Evolutionary conservation across 2,329 filamentous ascomycete genomes (phyloP), one percentile per base, ranked within the genome.

Genomic region (Aureobasidium mangrovei): DNA sequence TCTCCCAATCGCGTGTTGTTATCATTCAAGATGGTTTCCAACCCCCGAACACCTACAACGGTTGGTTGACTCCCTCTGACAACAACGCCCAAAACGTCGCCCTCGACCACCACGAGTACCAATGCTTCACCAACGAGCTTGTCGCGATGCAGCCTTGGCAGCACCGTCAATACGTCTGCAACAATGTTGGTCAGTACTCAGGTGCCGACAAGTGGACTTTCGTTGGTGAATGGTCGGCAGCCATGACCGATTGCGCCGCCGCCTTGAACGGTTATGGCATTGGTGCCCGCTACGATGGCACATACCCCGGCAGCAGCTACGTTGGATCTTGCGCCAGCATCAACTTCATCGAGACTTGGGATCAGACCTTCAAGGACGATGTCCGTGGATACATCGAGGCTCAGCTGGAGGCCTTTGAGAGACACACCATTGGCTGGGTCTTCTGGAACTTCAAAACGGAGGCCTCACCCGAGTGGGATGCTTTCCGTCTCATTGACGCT

Each of bases 101-200:
- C 43, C 68, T 87, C 58, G 84, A 87, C 62, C 81, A 83, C 56
- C 84, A 87, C 64, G 81, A 86, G 63, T 87, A 86, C 64, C 79
- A 85, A 64, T 74, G 82, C 56, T 86, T 86, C 68, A 74, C 72
- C 56, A 67, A 74, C 27, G 70, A 68, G 0, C 69, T 78, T 29
- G 69, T 84, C 31, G 71, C 72, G 26, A 67, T 79, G 65, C 67
- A 71, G 35, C 74, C 75, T 3, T 69, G 71, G 59, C 64, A 79
- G 54, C 84, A 86, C 60, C 69, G 79, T 36, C 68, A 76, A 55
- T 68, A 70, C 29, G 81, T 79, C 49, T 86, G 83, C 69, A 73
- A 71, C 51, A 76, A 78, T 59, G 74, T 73, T 2, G 64, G 66
- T 2, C 63, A 67, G 6, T 81, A 80, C 56, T 65, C 68, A 5